Base-by-base conservation (phyloP, 1,284 basidiomycete genomes). In the Trichosporon sp. region DNA sequence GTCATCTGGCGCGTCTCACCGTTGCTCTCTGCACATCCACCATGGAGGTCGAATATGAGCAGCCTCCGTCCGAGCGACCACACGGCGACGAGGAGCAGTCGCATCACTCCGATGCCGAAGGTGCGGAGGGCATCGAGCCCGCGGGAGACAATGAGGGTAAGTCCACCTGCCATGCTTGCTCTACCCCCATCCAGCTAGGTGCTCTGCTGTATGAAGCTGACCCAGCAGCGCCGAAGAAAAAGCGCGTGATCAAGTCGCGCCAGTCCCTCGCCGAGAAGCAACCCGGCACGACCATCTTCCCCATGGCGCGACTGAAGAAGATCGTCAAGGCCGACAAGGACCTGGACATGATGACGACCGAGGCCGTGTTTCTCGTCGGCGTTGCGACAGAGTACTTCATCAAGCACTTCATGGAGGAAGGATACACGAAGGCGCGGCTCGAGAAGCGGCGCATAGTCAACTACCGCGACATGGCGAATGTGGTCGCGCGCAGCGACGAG, bases 311-410 rank as follows among this genome's bases (percentile, higher is more conserved):
- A 32, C 73, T 83, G 11, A 79, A 81, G 68, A 72, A 73, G 67
- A 81, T 82, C 65, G 74, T 82, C 69, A 82, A 81, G 65, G 79
- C 80, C 9, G 82, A 83, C 70, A 78, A 79, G 65, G 82, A 82
- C 21, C 65, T 82, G 63, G 75, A 79, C 49, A 76, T 79, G 69
- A 80, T 80, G 73, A 76, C 71, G 23, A 76, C 71, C 33, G 82
- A 83, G 65, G 81, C 82, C 44, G 70, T 77, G 5, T 83, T 82
- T 60, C 72, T 82, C 66, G 74, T 82, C 27, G 71, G 78, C 16
- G 76, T 81, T 27, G 80, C 81, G 14, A 77, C 81, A 11, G 81
- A 82, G 70, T 78, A 80, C 61, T 81, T 81, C 60, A 72, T 82
- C 66, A 75, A 78, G 63, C 76, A 78, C 69, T 74, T 81, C 59